These are phyloP conservation scores for Cladosporium sp. DNA, from an alignment of 2,329 filamentous ascomycete genomes.

Conservation along the genomic window DNA sequence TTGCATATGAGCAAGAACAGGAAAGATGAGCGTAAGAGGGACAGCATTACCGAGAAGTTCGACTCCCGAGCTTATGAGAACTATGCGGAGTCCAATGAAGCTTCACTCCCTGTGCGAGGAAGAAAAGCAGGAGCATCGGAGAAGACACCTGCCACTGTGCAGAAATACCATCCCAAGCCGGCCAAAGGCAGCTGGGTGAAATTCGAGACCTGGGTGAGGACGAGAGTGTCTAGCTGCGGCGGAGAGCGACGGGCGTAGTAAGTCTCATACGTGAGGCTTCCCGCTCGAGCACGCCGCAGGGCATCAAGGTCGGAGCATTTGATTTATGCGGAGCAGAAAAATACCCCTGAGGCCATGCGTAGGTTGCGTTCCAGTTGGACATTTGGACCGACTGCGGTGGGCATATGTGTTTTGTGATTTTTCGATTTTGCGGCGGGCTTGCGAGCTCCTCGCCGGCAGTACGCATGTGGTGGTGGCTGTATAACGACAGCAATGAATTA, in stretches of 20 bases:
- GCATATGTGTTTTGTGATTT: background rate
- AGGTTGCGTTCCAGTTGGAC: background rate
- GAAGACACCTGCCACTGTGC: constrained; percentile 23
- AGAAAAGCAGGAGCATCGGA: constrained; percentile 28
- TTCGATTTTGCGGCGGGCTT: background rate
- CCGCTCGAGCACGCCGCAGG: background rate
- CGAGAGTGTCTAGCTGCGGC: constrained; percentile 54
- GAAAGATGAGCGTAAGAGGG: constrained; percentile 18
- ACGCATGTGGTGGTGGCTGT: constrained; percentile 8
- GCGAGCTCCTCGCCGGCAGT: background rate
- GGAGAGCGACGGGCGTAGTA: constrained; percentile 13
- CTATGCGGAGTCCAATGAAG: constrained; percentile 27
- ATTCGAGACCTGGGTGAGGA: constrained; percentile 59
- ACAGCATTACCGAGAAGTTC: constrained; percentile 24
- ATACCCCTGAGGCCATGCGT: background rate
- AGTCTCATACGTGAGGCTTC: background rate
- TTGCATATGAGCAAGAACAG: constrained; percentile 23
- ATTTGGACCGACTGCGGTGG: background rate
- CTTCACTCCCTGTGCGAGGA: constrained; percentile 29
- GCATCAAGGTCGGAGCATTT: background rate
- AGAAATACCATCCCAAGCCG: constrained; percentile 11
- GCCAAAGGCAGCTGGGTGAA: constrained; percentile 47
- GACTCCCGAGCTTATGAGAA: constrained; percentile 30
- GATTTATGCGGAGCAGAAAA: background rate
- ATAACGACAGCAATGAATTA: constrained; percentile 14